Percentiles rank a stretch among this genome's conserved stretches.
phyloP scores from a whole-genome alignment of 257 asterid genomes.

The Echium plantagineum region DNA sequence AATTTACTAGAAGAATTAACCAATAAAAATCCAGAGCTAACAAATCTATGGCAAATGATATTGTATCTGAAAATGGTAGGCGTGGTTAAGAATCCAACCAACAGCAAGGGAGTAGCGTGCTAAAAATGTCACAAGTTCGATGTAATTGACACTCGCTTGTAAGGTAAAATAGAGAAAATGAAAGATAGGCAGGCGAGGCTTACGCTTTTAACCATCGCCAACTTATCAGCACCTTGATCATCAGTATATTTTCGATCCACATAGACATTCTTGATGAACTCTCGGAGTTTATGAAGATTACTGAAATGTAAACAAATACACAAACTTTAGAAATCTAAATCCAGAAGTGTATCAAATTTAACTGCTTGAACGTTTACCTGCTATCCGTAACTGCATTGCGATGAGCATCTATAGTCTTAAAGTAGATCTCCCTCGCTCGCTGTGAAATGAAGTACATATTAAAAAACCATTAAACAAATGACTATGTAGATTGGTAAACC shows the following conservation, averaged over 20 bases:
- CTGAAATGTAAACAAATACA: conserved; percentile 25
- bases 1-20: no score
- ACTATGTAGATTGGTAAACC: background rate
- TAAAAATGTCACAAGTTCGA: no score
- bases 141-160: no score
- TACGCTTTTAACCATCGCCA: conserved; percentile 33
- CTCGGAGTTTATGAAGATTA: conserved; percentile 58
- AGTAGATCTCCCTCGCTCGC: conserved; percentile 68
- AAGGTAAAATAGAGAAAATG: background rate
- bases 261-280: conserved; percentile 57
- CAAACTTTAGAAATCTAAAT: conserved; percentile 6
- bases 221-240: conserved; percentile 26
- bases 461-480: background rate
- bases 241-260: conserved; percentile 55
- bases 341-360: conserved; percentile 2
- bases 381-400: conserved; percentile 50
- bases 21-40: no score
- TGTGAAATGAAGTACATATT: conserved; percentile 13
- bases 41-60: background rate
- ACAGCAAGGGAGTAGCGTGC: no score
- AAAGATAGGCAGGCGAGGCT: conserved; percentile 9
- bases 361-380: conserved; percentile 26
- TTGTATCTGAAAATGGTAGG: no score
- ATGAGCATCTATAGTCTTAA: conserved; percentile 67
- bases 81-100: background rate